phyloP scores from a whole-genome alignment of 768 basidiomycete genomes.

The Leucogyrophana mollusca region DNA sequence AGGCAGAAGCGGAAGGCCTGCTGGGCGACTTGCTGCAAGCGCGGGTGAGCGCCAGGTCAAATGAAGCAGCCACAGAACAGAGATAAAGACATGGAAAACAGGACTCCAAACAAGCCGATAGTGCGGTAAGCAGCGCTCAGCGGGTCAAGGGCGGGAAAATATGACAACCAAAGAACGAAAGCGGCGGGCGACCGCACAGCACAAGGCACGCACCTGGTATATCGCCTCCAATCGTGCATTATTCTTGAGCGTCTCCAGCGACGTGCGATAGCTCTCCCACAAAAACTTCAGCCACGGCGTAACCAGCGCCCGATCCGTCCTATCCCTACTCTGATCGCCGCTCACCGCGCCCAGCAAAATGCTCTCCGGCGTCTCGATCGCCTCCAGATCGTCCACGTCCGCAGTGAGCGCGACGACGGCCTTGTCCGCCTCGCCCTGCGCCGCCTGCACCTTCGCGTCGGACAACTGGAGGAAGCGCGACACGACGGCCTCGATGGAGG shows the following conservation, averaged over 20 bases:
- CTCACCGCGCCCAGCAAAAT: constrained; percentile 89
- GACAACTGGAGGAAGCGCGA: constrained; percentile 80
- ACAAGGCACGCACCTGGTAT: constrained; percentile 73
- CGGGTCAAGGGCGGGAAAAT: too few relatives aligned
- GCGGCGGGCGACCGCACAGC: too few relatives aligned
- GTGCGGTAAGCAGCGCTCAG: too few relatives aligned
- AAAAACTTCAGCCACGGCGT: constrained; percentile 97
- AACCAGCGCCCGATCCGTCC: constrained; percentile 92
- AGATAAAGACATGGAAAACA: not conserved
- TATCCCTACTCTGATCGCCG: constrained; percentile 87
- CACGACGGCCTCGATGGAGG: constrained; percentile 90
- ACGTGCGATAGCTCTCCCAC: constrained; percentile 98
- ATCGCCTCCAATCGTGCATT: constrained; percentile 90
- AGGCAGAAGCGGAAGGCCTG: constrained; percentile 98
- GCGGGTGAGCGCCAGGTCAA: not conserved
- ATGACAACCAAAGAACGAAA: too few relatives aligned
- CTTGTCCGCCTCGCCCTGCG: constrained; percentile 84
- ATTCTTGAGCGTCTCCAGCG: constrained; percentile 93
- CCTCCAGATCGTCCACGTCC: constrained; percentile 94
- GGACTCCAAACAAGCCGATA: too few relatives aligned
- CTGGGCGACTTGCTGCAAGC: constrained; percentile 81
- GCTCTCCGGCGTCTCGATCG: constrained; percentile 91
- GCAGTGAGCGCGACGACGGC: constrained; percentile 54
- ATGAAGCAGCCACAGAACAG: not conserved
- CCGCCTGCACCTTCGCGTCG: constrained; percentile 79